Conservation (phyloP, 2,329 filamentous ascomycete genomes). For the Diplodia scrobiculata region DNA sequence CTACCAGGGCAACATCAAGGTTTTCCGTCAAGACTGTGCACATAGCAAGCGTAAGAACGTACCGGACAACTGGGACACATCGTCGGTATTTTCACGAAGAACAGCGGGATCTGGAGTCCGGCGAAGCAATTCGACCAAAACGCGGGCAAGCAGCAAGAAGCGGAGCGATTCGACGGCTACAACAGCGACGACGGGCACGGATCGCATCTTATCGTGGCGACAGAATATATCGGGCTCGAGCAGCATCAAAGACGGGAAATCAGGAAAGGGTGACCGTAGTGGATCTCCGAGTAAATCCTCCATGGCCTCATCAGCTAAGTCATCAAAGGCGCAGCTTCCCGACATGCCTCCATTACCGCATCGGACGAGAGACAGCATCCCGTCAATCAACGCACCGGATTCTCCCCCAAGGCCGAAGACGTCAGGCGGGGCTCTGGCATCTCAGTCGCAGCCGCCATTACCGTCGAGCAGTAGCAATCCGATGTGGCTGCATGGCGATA, state of each 20-base stretch:
- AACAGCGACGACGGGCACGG: constrained; percentile 52
- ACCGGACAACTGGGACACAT: constrained; percentile 70
- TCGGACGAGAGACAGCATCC: constrained; percentile 29
- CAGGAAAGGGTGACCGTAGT: constrained; percentile 44
- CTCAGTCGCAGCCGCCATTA: constrained; percentile 13
- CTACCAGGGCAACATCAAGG: constrained; percentile 83
- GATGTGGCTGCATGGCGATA: constrained; percentile 54
- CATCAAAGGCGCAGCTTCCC: constrained; percentile 32
- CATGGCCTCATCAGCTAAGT: constrained; percentile 34
- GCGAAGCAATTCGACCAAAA: constrained; percentile 57
- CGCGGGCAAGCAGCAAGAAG: constrained; percentile 54
- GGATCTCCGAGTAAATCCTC: constrained; percentile 53
- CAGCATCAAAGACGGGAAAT: constrained; percentile 35
- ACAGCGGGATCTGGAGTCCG: constrained; percentile 32
- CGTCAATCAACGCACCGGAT: constrained; percentile 11
- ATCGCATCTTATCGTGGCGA: constrained; percentile 86
- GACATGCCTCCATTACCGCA: constrained; percentile 29
- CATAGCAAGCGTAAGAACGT: constrained; percentile 67
- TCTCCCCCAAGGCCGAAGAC: constrained; percentile 14
- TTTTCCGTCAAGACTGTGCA: constrained; percentile 94
- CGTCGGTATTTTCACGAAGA: constrained; percentile 73
- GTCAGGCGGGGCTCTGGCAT: constrained; percentile 26
- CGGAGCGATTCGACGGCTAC: constrained; percentile 52
- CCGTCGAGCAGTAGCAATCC: constrained; percentile 41
- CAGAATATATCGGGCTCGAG: constrained; percentile 58